phyloP scores from a whole-genome alignment of 352 stramenopile species.

The Globisporangium sylvaticum region DNA sequence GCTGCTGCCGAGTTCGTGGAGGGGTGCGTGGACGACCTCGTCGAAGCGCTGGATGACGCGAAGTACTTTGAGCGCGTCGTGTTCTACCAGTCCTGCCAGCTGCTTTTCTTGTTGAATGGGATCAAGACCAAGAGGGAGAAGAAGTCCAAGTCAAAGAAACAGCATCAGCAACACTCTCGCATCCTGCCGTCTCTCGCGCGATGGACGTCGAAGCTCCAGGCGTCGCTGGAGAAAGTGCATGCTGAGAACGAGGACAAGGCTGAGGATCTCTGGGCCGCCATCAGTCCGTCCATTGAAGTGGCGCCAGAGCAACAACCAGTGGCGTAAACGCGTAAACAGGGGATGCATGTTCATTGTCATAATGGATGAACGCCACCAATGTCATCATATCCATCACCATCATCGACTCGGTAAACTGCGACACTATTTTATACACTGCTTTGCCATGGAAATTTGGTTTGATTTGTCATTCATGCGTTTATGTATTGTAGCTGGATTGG shows the following conservation, averaged over 20 bases:
- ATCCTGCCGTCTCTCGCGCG: slow-evolving; percentile 26
- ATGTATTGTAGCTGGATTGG: background rate
- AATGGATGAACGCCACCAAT: background rate
- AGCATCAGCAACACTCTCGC: slow-evolving; percentile 17
- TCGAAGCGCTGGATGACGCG: slow-evolving; percentile 43
- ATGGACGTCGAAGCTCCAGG: slow-evolving; percentile 40
- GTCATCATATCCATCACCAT: background rate
- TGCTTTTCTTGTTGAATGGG: slow-evolving; percentile 42
- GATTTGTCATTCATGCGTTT: background rate
- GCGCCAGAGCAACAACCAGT: slow-evolving; percentile 4
- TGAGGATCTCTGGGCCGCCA: slow-evolving; percentile 40
- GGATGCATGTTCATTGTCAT: background rate
- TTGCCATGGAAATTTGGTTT: background rate
- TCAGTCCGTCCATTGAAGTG: slow-evolving; percentile 27
- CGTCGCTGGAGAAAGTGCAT: slow-evolving; percentile 31
- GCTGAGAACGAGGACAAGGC: slow-evolving; percentile 40
- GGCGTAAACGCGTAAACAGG: slow-evolving; percentile 18
- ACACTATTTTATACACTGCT: background rate
- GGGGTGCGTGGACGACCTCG: slow-evolving; percentile 40
- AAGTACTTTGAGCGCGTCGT: slow-evolving; percentile 53
- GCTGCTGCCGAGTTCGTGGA: slow-evolving; percentile 43
- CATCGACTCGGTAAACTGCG: background rate
- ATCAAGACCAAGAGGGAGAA: slow-evolving; percentile 32
- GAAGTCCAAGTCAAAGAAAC: slow-evolving; percentile 29
- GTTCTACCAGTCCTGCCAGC: slow-evolving; percentile 61